phyloP scores from a whole-genome alignment of 345 rosid species.

The Passiflora organensis region DNA sequence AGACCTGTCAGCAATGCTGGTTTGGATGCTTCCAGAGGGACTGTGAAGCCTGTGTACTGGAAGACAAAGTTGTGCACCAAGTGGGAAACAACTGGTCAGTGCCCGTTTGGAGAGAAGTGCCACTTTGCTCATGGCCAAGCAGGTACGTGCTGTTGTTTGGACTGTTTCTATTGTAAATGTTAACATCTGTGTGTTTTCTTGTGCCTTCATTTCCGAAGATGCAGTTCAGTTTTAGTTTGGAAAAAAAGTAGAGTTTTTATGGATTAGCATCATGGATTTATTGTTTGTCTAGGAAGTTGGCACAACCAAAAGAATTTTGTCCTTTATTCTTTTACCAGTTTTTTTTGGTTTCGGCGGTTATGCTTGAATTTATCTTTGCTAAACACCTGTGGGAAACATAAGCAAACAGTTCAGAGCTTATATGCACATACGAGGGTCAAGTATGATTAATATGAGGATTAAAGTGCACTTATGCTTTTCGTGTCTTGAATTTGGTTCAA shows the following conservation, averaged over 20 bases:
- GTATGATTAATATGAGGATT: too few relatives aligned
- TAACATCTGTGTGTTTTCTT: not conserved
- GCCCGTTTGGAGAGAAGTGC: slow-evolving; percentile 88
- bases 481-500: too few relatives aligned
- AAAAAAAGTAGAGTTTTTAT: too few relatives aligned
- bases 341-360: too few relatives aligned
- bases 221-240: too few relatives aligned
- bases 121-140: slow-evolving; percentile 93
- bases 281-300: not conserved
- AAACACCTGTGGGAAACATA: too few relatives aligned
- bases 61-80: slow-evolving; percentile 82
- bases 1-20: slow-evolving; percentile 31
- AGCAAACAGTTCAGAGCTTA: too few relatives aligned
- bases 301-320: too few relatives aligned
- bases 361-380: too few relatives aligned
- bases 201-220: not conserved
- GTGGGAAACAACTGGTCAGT: slow-evolving; percentile 69
- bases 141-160: slow-evolving; percentile 40
- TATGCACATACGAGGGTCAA: too few relatives aligned
- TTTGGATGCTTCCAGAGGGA: slow-evolving; percentile 27
- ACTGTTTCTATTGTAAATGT: not conserved
- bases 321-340: too few relatives aligned
- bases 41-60: slow-evolving; percentile 72
- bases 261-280: not conserved
- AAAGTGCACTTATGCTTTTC: too few relatives aligned